Conservation (phyloP, 495 filamentous ascomycete genomes). For the Glonium stellatum region DNA sequence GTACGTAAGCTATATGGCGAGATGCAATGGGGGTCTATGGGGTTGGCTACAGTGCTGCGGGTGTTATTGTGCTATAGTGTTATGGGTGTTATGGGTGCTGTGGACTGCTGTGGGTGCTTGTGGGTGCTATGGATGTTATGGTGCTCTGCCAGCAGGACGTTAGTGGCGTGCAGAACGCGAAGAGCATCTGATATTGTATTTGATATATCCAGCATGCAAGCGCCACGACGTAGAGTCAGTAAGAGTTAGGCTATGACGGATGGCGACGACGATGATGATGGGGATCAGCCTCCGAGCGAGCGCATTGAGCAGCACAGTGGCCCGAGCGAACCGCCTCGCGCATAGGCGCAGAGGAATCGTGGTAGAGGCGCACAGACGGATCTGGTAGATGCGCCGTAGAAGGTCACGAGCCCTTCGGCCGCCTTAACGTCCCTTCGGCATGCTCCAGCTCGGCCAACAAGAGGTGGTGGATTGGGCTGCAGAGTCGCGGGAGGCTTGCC, state of each 20-base stretch:
- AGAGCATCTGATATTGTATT: too few species aligned
- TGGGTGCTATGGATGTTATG: background rate
- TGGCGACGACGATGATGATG: background rate
- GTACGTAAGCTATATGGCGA: background rate
- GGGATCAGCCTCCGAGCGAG: conserved; percentile 13
- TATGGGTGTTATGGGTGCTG: too few species aligned
- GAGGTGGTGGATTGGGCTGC: background rate
- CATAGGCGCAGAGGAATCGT: conserved; percentile 13
- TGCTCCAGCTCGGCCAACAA: too few species aligned
- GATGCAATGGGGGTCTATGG: background rate
- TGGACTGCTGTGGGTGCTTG: too few species aligned
- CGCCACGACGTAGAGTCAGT: background rate
- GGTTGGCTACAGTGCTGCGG: too few species aligned
- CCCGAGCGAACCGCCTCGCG: conserved; percentile 12
- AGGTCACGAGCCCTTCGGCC: background rate
- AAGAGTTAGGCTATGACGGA: background rate
- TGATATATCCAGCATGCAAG: too few species aligned
- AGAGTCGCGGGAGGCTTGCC: background rate
- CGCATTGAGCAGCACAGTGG: conserved; percentile 17
- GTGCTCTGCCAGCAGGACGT: too few species aligned
- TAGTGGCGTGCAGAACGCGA: too few species aligned
- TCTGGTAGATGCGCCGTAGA: conserved; percentile 24
- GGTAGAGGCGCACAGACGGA: conserved; percentile 24
- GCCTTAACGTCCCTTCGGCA: background rate
- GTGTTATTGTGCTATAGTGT: too few species aligned